Base-by-base conservation (phyloP, 2,329 filamentous ascomycete genomes). In the Sarocladiaceae sp. region DNA sequence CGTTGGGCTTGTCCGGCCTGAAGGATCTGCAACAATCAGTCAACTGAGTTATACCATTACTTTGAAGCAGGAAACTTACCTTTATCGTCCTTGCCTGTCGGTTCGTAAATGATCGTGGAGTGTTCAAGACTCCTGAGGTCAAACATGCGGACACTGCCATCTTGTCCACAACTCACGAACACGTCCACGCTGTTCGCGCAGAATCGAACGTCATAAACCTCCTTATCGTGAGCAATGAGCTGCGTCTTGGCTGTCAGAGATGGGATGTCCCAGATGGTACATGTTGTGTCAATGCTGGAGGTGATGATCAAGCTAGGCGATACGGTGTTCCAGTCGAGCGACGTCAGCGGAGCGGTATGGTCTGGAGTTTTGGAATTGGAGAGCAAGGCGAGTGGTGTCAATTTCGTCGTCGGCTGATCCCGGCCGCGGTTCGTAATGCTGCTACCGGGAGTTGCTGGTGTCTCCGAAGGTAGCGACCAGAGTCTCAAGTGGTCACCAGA, bases 191-290 rank as follows among this genome's bases (percentile, higher is more conserved):
- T 97, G 60, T 96, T 94, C 47, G 94, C 94, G 71, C 94, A 99
- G 72, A 99, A 99, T 18, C 94, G 86, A 46, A 99, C 94, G 66
- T 99, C 94, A 64, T 96, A 99, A 5, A 99, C 94, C 70, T 99
- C 94, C 70, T 97, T 97, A 72, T 99, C 94, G 68, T 99, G 94
- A 18, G 94, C 94, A 70, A 99, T 99, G 42, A 99, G 77, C 68
- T 99, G 94, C 2, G 94, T 99, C 73, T 99, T 99, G 50, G 94
- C 94, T 1, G 94, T 99, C 56, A 99, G 77, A 1, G 94, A 97
- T 3, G 94, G 94, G 52, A 99, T 99, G 67, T 99, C 94, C 94
- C 94, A 99, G 59, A 99, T 99, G 4, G 94, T 99, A 72, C 94
- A 99, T 5, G 94, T 99, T 1, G 94, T 99, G 66, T 99, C 94